These are phyloP conservation scores for Candida glucosophila DNA, from an alignment of 1,139 yeast species.

Conservation along the genomic window DNA sequence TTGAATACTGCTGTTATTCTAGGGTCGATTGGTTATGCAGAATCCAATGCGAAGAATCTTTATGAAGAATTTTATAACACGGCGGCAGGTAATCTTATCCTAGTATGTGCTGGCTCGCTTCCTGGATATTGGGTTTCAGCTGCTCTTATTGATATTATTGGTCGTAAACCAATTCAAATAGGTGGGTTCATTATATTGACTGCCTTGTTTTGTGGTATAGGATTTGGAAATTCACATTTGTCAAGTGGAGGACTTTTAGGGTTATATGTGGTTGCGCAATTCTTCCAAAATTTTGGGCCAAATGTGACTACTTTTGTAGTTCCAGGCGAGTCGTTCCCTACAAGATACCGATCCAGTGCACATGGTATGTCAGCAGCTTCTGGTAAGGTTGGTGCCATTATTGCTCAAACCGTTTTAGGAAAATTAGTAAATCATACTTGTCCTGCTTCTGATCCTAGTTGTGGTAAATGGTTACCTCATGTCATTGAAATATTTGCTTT, in stretches of 20 bases:
- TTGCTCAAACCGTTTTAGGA: slow-evolving; percentile 89
- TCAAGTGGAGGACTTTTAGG: slow-evolving; percentile 57
- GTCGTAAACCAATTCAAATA: slow-evolving; percentile 76
- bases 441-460: slow-evolving; percentile 46
- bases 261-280: slow-evolving; percentile 67
- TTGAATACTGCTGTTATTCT: slow-evolving; percentile 74
- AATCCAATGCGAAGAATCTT: slow-evolving; percentile 46
- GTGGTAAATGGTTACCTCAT: slow-evolving; percentile 84
- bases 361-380: slow-evolving; percentile 96
- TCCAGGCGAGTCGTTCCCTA: slow-evolving; percentile 97
- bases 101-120: slow-evolving; percentile 84
- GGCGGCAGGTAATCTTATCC: slow-evolving; percentile 82
- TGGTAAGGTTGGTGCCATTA: slow-evolving; percentile 95
- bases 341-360: slow-evolving; percentile 95
- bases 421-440: slow-evolving; percentile 74
- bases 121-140: slow-evolving; percentile 86
- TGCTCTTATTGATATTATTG: slow-evolving; percentile 68
- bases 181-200: slow-evolving; percentile 68
- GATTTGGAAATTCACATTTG: slow-evolving; percentile 69
- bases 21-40: slow-evolving; percentile 77
- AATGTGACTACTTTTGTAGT: slow-evolving; percentile 91
- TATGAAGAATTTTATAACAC: slow-evolving; percentile 61
- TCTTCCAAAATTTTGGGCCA: slow-evolving; percentile 90
- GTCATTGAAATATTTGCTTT: slow-evolving; percentile 89
- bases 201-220: slow-evolving; percentile 58